phyloP scores from a whole-genome alignment of 2,329 filamentous ascomycete genomes.

The Nemania sp. region DNA sequence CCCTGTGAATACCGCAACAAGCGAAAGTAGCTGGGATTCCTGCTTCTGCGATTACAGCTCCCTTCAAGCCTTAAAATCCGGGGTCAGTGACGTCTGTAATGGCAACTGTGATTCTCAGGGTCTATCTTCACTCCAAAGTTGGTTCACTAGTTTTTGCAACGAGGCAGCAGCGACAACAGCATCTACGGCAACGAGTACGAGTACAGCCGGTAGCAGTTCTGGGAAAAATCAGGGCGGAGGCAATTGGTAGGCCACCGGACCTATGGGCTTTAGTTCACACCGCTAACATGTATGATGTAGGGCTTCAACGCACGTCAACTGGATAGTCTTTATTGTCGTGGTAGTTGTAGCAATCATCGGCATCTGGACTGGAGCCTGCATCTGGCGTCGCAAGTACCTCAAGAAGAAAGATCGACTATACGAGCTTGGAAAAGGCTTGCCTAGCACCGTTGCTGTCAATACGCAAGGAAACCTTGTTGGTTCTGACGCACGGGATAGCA shows the following conservation, averaged over 20 bases:
- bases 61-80: constrained; percentile 69
- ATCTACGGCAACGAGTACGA: constrained; percentile 43
- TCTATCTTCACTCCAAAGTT: constrained; percentile 70
- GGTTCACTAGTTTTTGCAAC: constrained; percentile 77
- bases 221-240: constrained; percentile 53
- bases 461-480: constrained; percentile 50
- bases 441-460: constrained; percentile 53
- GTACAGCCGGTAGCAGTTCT: constrained; percentile 45
- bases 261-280: neutral
- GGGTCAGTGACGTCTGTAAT: constrained; percentile 72
- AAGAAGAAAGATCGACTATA: constrained; percentile 73
- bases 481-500: constrained; percentile 46
- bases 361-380: constrained; percentile 75
- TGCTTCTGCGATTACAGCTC: constrained; percentile 79
- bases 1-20: constrained; percentile 61
- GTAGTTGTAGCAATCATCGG: constrained; percentile 75
- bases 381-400: constrained; percentile 80
- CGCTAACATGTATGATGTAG: constrained; percentile 55
- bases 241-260: constrained; percentile 58
- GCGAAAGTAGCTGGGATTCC: constrained; percentile 66
- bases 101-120: constrained; percentile 65
- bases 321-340: constrained; percentile 84
- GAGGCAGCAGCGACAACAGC: constrained; percentile 54
- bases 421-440: constrained; percentile 60
- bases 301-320: constrained; percentile 78